phyloP scores from a whole-genome alignment of 306 rosid genomes.

The Malus sieversii region DNA sequence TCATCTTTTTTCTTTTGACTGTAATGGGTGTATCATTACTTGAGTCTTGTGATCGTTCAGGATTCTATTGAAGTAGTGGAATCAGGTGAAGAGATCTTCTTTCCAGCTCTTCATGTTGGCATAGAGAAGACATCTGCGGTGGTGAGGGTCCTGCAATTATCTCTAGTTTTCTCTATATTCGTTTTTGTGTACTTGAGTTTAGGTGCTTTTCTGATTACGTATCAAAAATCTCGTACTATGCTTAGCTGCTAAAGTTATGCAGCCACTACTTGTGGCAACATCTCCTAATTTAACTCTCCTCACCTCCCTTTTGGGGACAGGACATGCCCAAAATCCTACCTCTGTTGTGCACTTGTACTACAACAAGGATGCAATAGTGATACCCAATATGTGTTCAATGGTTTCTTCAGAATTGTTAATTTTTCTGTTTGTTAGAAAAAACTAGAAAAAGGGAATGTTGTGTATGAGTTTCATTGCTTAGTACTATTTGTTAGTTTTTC shows the following conservation, averaged over 20 bases:
- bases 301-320: neutral
- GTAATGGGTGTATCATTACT: neutral
- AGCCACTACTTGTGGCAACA: neutral
- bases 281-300: neutral
- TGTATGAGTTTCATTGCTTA: conserved; percentile 5
- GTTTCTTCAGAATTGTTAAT: neutral
- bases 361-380: neutral
- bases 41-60: conserved; percentile 38
- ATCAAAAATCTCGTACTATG: neutral
- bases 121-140: conserved; percentile 55
- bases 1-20: neutral
- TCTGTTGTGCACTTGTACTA: neutral
- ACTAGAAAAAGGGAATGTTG: neutral
- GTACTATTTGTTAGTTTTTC: neutral
- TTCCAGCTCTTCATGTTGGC: conserved; percentile 78
- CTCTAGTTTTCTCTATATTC: conserved; percentile 8
- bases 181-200: neutral
- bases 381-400: neutral
- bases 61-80: conserved; percentile 51
- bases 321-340: neutral
- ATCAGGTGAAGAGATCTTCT: conserved; percentile 84
- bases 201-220: neutral
- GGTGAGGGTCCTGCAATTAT: conserved; percentile 51
- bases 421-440: neutral
- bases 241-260: neutral